A percentile compares a stretch with the other conserved stretches of the same genome.
These are phyloP conservation scores for Tremella fuciformis DNA, from an alignment of 768 basidiomycete genomes.

Conservation along the genomic window DNA sequence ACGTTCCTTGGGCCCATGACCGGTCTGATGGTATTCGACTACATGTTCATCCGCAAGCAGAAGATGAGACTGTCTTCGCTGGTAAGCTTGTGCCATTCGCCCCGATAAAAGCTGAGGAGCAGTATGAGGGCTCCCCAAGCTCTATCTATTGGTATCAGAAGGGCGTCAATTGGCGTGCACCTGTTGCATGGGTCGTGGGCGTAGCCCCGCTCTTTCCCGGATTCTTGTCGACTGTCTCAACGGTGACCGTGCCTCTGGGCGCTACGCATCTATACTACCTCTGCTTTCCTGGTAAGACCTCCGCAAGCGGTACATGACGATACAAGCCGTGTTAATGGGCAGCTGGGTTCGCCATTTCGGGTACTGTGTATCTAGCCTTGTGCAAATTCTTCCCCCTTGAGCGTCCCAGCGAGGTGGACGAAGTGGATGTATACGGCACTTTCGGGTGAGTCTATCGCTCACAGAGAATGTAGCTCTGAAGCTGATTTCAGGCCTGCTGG, in stretches of 20 bases:
- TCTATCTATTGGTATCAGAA: slow-evolving; percentile 27
- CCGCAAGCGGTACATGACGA: not conserved
- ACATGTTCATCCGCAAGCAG: slow-evolving; percentile 30
- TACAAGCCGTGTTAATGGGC: not conserved
- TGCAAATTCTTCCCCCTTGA: slow-evolving; percentile 30
- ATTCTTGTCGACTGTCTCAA: slow-evolving; percentile 27
- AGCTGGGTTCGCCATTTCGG: slow-evolving; percentile 33
- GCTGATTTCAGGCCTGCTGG: no score
- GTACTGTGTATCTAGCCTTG: slow-evolving; percentile 21
- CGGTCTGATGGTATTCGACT: slow-evolving; percentile 37
- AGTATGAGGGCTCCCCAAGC: slow-evolving; percentile 25
- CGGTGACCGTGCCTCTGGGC: slow-evolving; percentile 13
- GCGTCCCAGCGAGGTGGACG: slow-evolving; percentile 31
- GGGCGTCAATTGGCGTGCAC: slow-evolving; percentile 35
- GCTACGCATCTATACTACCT: slow-evolving; percentile 21
- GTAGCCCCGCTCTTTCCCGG: slow-evolving; percentile 41
- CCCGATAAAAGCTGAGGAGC: not conserved
- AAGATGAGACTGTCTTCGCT: slow-evolving; percentile 22
- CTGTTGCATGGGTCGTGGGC: slow-evolving; percentile 32
- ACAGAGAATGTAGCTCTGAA: no score
- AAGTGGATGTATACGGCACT: slow-evolving; percentile 35
- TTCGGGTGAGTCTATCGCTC: slow-evolving; percentile 37
- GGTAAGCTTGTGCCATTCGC: slow-evolving; percentile 6
- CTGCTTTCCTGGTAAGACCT: slow-evolving; percentile 20
- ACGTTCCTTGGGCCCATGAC: slow-evolving; percentile 38